Conservation (phyloP, 2,329 filamentous ascomycete species). For the Nigrospora sphaerica region DNA sequence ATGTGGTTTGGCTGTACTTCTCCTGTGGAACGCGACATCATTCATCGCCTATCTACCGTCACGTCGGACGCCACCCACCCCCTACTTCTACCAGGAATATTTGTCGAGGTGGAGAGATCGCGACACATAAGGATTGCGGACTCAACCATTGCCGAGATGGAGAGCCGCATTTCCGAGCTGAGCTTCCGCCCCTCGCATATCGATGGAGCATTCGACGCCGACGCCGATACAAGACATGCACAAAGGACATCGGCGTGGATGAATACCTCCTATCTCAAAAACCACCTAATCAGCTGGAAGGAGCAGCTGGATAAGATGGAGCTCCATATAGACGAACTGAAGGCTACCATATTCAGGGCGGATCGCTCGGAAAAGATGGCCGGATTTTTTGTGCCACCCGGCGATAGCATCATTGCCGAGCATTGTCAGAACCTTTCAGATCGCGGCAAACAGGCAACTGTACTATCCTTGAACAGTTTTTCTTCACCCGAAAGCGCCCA, state of each 20-base stretch:
- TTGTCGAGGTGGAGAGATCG: slow-evolving; percentile 20
- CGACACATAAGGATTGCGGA: slow-evolving; percentile 14
- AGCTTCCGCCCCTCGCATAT: background rate
- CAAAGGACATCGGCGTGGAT: slow-evolving; percentile 15
- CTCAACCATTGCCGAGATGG: slow-evolving; percentile 11
- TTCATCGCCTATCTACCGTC: slow-evolving; percentile 5
- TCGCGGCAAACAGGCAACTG: background rate
- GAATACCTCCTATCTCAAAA: slow-evolving; percentile 15
- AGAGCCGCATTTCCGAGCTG: slow-evolving; percentile 13
- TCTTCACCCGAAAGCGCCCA: background rate
- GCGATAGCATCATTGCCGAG: too few relatives aligned
- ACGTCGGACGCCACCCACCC: slow-evolving; percentile 12
- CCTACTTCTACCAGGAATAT: slow-evolving; percentile 19
- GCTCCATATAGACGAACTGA: slow-evolving; percentile 7
- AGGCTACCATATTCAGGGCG: background rate
- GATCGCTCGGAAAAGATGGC: too few relatives aligned
- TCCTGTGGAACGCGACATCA: slow-evolving; percentile 8
- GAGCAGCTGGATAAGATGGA: slow-evolving; percentile 14
- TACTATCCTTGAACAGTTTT: background rate
- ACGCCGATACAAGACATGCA: slow-evolving; percentile 3
- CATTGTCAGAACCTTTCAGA: background rate
- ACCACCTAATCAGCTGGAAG: slow-evolving; percentile 17
- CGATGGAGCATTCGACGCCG: background rate
- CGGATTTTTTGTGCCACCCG: too few relatives aligned
- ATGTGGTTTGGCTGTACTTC: slow-evolving; percentile 15